phyloP scores from a whole-genome alignment of 2,329 filamentous ascomycete genomes.

The Parastagonospora avenae region DNA sequence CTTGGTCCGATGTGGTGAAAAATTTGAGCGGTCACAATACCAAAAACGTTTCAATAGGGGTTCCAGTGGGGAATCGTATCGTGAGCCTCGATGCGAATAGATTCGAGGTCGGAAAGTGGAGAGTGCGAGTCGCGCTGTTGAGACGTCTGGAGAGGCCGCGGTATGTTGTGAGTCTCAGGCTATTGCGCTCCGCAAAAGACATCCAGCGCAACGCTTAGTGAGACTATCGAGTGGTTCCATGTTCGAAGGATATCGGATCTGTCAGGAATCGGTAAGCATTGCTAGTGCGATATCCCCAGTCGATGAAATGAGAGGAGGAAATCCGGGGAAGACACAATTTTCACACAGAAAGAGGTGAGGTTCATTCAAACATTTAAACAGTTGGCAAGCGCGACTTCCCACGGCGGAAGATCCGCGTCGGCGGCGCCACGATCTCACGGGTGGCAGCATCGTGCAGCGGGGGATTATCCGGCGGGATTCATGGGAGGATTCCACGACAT shows the following conservation, averaged over 20 bases:
- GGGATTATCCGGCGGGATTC: not conserved
- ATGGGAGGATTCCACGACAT: not conserved
- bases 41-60: not conserved
- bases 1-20: not conserved
- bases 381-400: not conserved
- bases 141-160: no score
- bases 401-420: not conserved
- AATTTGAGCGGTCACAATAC: not conserved
- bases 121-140: no score
- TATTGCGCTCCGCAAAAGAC: no score
- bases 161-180: no score
- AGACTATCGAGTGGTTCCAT: not conserved
- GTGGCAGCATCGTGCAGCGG: not conserved
- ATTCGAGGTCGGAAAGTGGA: no score
- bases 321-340: not conserved
- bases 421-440: not conserved
- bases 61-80: no score
- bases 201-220: no score
- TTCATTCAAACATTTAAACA: not conserved
- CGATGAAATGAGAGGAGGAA: not conserved
- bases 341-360: not conserved
- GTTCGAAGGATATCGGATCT: not conserved
- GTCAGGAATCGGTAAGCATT: not conserved
- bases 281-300: not conserved
- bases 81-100: no score